Evolutionary conservation across 2,329 filamentous ascomycete species (phyloP).

Genomic region (Aureobasidium mangrovei): DNA sequence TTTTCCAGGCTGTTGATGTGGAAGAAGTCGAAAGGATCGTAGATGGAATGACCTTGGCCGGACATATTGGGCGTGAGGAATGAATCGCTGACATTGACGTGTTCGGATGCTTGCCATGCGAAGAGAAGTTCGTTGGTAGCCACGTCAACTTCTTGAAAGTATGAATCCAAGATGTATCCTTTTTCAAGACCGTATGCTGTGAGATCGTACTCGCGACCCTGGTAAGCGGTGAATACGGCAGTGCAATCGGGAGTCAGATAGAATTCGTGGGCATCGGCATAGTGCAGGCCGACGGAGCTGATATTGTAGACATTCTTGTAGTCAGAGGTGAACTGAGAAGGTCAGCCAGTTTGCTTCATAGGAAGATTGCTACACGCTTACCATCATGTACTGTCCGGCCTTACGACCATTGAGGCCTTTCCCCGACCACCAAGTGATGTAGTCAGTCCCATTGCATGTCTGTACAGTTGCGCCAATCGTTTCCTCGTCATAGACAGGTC

Average conservation of each 20-base stretch:
- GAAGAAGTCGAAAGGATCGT: slow-evolving; percentile 43
- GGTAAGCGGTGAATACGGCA: slow-evolving; percentile 20
- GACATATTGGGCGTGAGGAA: slow-evolving; percentile 30
- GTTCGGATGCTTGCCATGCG: slow-evolving; percentile 40
- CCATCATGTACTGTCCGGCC: background rate
- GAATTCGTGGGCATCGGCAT: slow-evolving; percentile 22
- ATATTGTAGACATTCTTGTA: slow-evolving; percentile 21
- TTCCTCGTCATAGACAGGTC: background rate
- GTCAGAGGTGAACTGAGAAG: slow-evolving; percentile 19
- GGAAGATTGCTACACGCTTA: background rate
- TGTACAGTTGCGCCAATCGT: background rate
- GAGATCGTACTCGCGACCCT: slow-evolving; percentile 21
- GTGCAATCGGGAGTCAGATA: slow-evolving; percentile 20
- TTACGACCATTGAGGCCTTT: background rate
- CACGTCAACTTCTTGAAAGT: slow-evolving; percentile 41
- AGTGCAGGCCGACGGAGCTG: slow-evolving; percentile 10
- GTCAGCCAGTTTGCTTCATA: slow-evolving; percentile 14
- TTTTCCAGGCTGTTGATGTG: slow-evolving; percentile 46
- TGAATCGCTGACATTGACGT: slow-evolving; percentile 28
- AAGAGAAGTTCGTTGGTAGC: slow-evolving; percentile 37
- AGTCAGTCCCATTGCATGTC: background rate
- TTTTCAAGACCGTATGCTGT: slow-evolving; percentile 16
- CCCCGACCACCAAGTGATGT: background rate
- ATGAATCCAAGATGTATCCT: slow-evolving; percentile 34
- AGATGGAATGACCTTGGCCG: slow-evolving; percentile 33